Evolutionary conservation across 805 yeast genomes (phyloP).

Genomic region (Pichia californica): DNA sequence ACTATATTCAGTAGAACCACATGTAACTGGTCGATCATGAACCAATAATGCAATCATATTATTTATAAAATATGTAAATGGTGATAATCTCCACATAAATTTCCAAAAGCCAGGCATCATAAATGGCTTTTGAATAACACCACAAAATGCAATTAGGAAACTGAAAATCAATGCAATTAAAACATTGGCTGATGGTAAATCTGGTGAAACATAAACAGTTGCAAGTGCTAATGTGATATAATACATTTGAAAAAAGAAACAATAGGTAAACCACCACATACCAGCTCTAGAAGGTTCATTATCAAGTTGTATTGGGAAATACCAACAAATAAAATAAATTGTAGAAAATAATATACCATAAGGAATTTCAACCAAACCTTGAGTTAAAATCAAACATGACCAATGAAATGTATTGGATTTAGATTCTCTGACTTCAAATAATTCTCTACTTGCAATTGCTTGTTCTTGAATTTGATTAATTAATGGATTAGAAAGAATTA

Average conservation of each 20-base stretch:
- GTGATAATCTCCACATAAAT: conserved; percentile 72
- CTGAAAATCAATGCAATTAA: conserved; percentile 49
- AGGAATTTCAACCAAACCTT: conserved; percentile 55
- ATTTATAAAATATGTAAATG: conserved; percentile 63
- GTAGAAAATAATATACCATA: conserved; percentile 47
- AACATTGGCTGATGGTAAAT: conserved; percentile 61
- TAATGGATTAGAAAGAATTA: conserved; percentile 51
- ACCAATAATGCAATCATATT: conserved; percentile 40
- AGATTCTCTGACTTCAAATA: conserved; percentile 65
- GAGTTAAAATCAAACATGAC: conserved; percentile 50
- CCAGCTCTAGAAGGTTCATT: conserved; percentile 38
- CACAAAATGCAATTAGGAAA: conserved; percentile 58
- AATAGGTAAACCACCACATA: conserved; percentile 33
- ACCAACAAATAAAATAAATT: conserved; percentile 37
- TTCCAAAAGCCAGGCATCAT: conserved; percentile 79
- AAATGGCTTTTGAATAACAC: conserved; percentile 52
- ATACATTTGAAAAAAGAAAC: conserved; percentile 38
- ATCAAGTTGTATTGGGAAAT: conserved; percentile 31
- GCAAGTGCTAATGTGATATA: conserved; percentile 46
- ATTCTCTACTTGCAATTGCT: conserved; percentile 50
- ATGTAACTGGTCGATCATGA: conserved; percentile 46
- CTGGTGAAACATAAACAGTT: conserved; percentile 51
- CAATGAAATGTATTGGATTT: conserved; percentile 71
- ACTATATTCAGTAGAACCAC: conserved; percentile 43
- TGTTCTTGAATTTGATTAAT: conserved; percentile 59